These are phyloP conservation scores for Epithemia pelagica DNA, from an alignment of 108 stramenopile species.

Conservation along the genomic window DNA sequence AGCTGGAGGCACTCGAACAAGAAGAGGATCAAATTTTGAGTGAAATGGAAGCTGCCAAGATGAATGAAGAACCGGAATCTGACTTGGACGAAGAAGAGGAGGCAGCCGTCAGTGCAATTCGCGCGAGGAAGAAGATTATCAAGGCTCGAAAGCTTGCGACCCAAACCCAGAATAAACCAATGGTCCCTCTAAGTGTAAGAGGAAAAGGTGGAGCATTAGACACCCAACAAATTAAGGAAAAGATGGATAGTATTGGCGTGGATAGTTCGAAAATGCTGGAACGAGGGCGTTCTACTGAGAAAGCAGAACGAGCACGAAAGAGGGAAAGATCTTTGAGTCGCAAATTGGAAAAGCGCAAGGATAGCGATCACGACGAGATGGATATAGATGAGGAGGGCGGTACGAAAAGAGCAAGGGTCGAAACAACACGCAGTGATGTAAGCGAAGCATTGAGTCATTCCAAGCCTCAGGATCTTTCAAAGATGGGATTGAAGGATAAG, in stretches of 20 bases:
- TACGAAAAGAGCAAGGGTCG: slow-evolving; percentile 32
- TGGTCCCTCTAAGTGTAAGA: slow-evolving; percentile 58
- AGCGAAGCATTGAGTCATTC: slow-evolving; percentile 69
- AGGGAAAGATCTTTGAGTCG: slow-evolving; percentile 42
- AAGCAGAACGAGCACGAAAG: slow-evolving; percentile 50
- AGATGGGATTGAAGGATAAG: slow-evolving; percentile 74
- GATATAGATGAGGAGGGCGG: slow-evolving; percentile 34
- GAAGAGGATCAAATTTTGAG: slow-evolving; percentile 85
- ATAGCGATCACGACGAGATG: slow-evolving; percentile 34
- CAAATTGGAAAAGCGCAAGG: not conserved
- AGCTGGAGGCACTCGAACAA: slow-evolving; percentile 77
- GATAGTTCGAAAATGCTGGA: slow-evolving; percentile 65
- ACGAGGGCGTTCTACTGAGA: slow-evolving; percentile 55
- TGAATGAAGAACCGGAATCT: slow-evolving; percentile 77
- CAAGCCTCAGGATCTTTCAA: slow-evolving; percentile 66
- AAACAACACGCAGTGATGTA: slow-evolving; percentile 34
- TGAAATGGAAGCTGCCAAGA: slow-evolving; percentile 71
- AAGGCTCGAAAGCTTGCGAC: slow-evolving; percentile 47
- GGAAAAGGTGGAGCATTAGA: slow-evolving; percentile 55
- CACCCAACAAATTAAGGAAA: slow-evolving; percentile 48
- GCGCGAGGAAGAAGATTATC: slow-evolving; percentile 62
- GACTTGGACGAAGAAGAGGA: slow-evolving; percentile 78
- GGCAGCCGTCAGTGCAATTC: slow-evolving; percentile 71
- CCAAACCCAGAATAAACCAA: slow-evolving; percentile 56
- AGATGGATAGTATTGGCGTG: slow-evolving; percentile 62